Conservation (phyloP, 495 filamentous ascomycete species). For the Articulospora tetracladia region DNA sequence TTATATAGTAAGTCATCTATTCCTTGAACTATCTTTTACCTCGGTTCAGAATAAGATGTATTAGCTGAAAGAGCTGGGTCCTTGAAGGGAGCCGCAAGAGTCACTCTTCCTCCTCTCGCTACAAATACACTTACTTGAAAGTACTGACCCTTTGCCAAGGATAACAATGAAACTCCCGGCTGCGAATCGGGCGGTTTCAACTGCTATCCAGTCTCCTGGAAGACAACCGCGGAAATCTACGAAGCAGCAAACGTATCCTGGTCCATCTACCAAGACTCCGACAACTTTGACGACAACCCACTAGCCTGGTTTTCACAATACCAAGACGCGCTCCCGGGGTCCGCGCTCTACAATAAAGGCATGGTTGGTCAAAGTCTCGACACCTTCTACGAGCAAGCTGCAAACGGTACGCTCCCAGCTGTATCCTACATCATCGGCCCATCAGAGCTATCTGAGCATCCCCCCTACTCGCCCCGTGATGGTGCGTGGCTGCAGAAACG, state of each 20-base stretch:
- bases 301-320: slow-evolving; percentile 52
- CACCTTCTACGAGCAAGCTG: slow-evolving; percentile 45
- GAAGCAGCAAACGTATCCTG: slow-evolving; percentile 49
- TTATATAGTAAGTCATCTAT: too few relatives aligned
- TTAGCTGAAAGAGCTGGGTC: too few relatives aligned
- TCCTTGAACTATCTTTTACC: too few relatives aligned
- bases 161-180: slow-evolving; percentile 53
- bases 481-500: slow-evolving; percentile 55
- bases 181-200: slow-evolving; percentile 41
- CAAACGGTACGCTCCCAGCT: slow-evolving; percentile 48
- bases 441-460: slow-evolving; percentile 48
- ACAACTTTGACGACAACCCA: slow-evolving; percentile 56
- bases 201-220: slow-evolving; percentile 54
- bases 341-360: slow-evolving; percentile 39
- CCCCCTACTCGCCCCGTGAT: slow-evolving; percentile 48
- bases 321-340: slow-evolving; percentile 37
- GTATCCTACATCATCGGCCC: slow-evolving; percentile 52
- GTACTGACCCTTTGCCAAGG: too few relatives aligned
- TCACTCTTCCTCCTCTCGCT: too few relatives aligned
- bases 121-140: too few relatives aligned
- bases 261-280: slow-evolving; percentile 49
- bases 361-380: slow-evolving; percentile 42
- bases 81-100: too few relatives aligned
- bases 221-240: slow-evolving; percentile 48
- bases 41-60: too few relatives aligned